These are phyloP conservation scores for Pythium brachiatum DNA, from an alignment of 352 stramenopile species.

Conservation along the genomic window DNA sequence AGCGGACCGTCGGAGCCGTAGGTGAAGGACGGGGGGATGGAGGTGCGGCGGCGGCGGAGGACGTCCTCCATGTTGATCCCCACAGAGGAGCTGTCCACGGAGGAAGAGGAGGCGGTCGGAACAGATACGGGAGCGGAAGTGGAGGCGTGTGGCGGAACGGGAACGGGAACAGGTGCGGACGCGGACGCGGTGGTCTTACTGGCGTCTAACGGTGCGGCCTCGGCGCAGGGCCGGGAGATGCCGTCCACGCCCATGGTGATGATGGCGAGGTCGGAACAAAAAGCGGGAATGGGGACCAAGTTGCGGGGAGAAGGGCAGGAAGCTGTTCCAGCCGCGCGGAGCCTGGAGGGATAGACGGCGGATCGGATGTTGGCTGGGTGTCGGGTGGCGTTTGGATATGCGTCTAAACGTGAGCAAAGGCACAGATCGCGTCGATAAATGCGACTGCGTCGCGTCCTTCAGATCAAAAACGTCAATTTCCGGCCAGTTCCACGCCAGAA, in stretches of 20 bases:
- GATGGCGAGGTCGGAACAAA: neutral
- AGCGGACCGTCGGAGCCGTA: constrained; percentile 22
- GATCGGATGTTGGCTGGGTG: constrained; percentile 16
- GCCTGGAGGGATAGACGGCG: neutral
- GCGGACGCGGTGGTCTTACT: neutral
- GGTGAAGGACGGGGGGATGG: constrained; percentile 61
- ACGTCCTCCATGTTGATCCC: constrained; percentile 5
- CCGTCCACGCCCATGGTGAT: constrained; percentile 27
- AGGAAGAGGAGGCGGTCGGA: neutral
- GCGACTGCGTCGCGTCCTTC: neutral
- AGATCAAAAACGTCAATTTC: constrained; percentile 17
- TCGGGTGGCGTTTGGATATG: constrained; percentile 9
- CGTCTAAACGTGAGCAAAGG: neutral
- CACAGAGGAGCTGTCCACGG: neutral
- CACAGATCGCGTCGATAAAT: neutral
- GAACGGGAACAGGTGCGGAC: neutral
- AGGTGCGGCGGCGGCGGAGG: constrained; percentile 46
- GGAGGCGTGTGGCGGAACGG: neutral
- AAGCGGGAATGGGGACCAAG: constrained; percentile 2
- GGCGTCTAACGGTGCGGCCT: neutral
- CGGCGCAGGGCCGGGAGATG: constrained; percentile 7
- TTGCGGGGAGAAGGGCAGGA: neutral
- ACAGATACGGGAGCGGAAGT: neutral
- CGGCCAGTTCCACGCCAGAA: constrained; percentile 20
- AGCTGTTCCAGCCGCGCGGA: neutral